Evolutionary conservation across 768 basidiomycete species (phyloP).

Genomic region (Hortiboletus flavorubellus): DNA sequence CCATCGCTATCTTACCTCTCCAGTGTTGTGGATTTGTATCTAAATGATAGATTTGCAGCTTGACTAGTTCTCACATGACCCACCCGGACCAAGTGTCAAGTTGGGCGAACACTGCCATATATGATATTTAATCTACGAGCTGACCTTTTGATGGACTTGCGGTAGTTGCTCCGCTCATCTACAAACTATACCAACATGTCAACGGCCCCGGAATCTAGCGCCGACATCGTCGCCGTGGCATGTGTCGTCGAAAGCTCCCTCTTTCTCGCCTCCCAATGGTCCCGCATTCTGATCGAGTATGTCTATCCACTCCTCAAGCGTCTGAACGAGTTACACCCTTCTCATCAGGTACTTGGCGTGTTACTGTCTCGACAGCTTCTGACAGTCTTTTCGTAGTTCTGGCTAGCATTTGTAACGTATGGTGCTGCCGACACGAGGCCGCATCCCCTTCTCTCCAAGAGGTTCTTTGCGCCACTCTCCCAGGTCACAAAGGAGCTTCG

Average conservation of each 20-base stretch:
- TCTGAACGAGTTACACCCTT: conserved; percentile 41
- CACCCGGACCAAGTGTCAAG: too few species aligned
- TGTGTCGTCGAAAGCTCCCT: conserved; percentile 63
- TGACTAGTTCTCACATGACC: conserved; percentile 3
- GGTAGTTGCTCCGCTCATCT: background rate
- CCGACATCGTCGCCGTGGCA: conserved; percentile 45
- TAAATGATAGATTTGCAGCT: conserved; percentile 4
- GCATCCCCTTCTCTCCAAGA: conserved; percentile 51
- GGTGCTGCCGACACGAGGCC: conserved; percentile 55
- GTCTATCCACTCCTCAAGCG: conserved; percentile 51
- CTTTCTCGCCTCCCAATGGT: conserved; percentile 52
- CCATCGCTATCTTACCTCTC: conserved; percentile 11
- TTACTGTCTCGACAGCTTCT: background rate
- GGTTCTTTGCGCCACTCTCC: conserved; percentile 49
- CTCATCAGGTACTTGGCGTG: conserved; percentile 34
- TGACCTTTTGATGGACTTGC: background rate
- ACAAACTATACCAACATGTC: conserved; percentile 18
- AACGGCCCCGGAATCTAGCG: conserved; percentile 8
- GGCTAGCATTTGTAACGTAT: conserved; percentile 60
- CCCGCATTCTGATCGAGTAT: conserved; percentile 43
- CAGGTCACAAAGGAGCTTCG: conserved; percentile 44
- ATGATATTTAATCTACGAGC: background rate
- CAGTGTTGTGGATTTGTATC: conserved; percentile 7
- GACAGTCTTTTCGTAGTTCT: conserved; percentile 27
- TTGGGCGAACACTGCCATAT: background rate